Evolutionary conservation across 2,329 filamentous ascomycete genomes (phyloP), one percentile per base, ranked within the genome.

Genomic region (Dothistroma pini): DNA sequence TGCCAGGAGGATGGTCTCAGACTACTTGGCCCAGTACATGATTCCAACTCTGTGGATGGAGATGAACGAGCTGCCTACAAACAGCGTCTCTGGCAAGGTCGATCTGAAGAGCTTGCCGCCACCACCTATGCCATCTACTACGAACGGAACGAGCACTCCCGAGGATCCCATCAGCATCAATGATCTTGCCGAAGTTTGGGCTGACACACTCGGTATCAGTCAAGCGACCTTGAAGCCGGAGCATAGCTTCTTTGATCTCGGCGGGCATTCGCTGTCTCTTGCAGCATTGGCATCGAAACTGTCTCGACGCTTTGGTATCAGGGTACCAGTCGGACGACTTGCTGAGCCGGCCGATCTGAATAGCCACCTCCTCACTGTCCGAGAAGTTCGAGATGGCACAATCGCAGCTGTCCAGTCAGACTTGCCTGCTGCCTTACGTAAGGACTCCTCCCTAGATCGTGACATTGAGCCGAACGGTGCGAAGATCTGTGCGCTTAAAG

Each of bases 181-280:
- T 54, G 84, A 86, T 16, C 85, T 93, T 38, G 84, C 87, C 14
- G 84, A 87, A 66, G 81, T 89, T 57, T 93, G 90, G 90, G 87
- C 89, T 2, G 80, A 84, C 2, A 84, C 86, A 29, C 80, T 93
- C 14, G 86, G 87, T 63, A 83, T 88, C n/a, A 82, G 88, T 0
- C 77, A 80, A 10, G 81, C 76, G 47, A 79, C 83, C 21, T 84
- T 93, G 25, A 89, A 87, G 56, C 70, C 83, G 1, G 86, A 90
- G 63, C 87, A 91, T 72, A 88, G 87, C 72, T 93, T 93, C 75
- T 93, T 93, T 71, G 90, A 93, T 62, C 78, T 93, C 1, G 90
- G 90, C 38, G 90, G 90, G 0, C 90, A 93, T 74, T 92, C 89
- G 0, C 77, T 93, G 57, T 86, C 86, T 1, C 83, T 93, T n/a